phyloP scores from a whole-genome alignment of 2,329 filamentous ascomycete species.

The Apiospora arundinis region DNA sequence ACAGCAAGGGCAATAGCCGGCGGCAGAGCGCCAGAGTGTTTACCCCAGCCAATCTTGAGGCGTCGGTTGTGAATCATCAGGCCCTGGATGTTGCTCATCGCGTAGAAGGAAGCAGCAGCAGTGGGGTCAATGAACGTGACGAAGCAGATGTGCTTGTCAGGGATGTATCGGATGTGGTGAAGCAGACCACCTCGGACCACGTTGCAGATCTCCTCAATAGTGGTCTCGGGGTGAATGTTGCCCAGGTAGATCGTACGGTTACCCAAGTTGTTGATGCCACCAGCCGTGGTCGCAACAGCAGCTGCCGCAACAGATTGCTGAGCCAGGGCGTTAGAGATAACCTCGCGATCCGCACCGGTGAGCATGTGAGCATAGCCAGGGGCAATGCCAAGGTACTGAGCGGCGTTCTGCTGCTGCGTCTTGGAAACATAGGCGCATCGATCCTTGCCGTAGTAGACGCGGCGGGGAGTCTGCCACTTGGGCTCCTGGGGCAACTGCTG shows the following conservation, averaged over 20 bases:
- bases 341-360: slow-evolving; percentile 92
- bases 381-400: slow-evolving; percentile 96
- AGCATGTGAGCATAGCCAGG: slow-evolving; percentile 96
- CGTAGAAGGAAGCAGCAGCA: slow-evolving; percentile 96
- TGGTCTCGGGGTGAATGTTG: slow-evolving; percentile 98
- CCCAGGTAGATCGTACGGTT: slow-evolving; percentile 98
- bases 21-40: slow-evolving; percentile 95
- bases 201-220: slow-evolving; percentile 99
- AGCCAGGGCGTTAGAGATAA: slow-evolving; percentile 94
- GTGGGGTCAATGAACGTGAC: slow-evolving; percentile 99
- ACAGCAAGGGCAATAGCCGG: slow-evolving; percentile 96
- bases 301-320: slow-evolving; percentile 98
- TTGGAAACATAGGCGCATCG: slow-evolving; percentile 98
- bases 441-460: slow-evolving; percentile 99
- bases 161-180: slow-evolving; percentile 98
- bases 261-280: slow-evolving; percentile 95
- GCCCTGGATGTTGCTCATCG: slow-evolving; percentile 94
- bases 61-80: slow-evolving; percentile 99
- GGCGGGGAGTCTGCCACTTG: slow-evolving; percentile 94
- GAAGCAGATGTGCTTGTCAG: slow-evolving; percentile 99
- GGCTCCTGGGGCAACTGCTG: slow-evolving; percentile 93
- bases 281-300: slow-evolving; percentile 93
- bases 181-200: slow-evolving; percentile 94
- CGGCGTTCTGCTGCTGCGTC: slow-evolving; percentile 98
- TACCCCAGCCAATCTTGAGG: slow-evolving; percentile 98